Evolutionary conservation across 805 yeast genomes (phyloP).

Genomic region (Diddensiella transvaalensis): DNA sequence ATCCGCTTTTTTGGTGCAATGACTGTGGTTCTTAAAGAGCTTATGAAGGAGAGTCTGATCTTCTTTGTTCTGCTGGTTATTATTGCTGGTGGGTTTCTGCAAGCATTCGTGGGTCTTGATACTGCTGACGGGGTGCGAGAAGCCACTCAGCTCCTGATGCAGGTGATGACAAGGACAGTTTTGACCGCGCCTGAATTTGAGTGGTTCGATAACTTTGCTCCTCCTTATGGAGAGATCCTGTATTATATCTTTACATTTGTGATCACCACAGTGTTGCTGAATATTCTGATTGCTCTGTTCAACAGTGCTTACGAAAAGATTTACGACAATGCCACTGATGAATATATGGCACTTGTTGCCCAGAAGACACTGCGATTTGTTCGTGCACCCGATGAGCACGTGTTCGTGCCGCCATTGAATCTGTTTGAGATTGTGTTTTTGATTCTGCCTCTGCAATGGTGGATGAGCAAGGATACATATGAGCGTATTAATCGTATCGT

Average conservation of each 20-base stretch:
- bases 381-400: conserved; percentile 83
- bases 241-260: conserved; percentile 76
- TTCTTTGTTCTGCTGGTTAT: conserved; percentile 72
- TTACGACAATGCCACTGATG: conserved; percentile 78
- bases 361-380: conserved; percentile 79
- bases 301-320: conserved; percentile 80
- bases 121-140: conserved; percentile 82
- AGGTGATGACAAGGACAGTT: conserved; percentile 65
- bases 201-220: conserved; percentile 67
- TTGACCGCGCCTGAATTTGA: conserved; percentile 71
- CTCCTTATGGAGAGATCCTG: conserved; percentile 79
- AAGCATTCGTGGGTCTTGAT: conserved; percentile 83
- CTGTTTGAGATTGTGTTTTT: conserved; percentile 57
- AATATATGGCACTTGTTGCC: conserved; percentile 79
- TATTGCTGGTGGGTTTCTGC: conserved; percentile 75
- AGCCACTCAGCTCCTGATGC: conserved; percentile 60
- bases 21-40: conserved; percentile 77
- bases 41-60: conserved; percentile 83
- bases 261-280: conserved; percentile 70
- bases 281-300: conserved; percentile 79
- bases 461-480: conserved; percentile 35
- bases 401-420: conserved; percentile 83
- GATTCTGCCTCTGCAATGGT: conserved; percentile 43
- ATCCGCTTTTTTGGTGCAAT: conserved; percentile 81
- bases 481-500: conserved; percentile 48